Percentiles rank a stretch among this genome's conserved stretches.
These are phyloP conservation scores for Actinidia chinensis DNA, from an alignment of 179 eudicot genomes.

Conservation along the genomic window DNA sequence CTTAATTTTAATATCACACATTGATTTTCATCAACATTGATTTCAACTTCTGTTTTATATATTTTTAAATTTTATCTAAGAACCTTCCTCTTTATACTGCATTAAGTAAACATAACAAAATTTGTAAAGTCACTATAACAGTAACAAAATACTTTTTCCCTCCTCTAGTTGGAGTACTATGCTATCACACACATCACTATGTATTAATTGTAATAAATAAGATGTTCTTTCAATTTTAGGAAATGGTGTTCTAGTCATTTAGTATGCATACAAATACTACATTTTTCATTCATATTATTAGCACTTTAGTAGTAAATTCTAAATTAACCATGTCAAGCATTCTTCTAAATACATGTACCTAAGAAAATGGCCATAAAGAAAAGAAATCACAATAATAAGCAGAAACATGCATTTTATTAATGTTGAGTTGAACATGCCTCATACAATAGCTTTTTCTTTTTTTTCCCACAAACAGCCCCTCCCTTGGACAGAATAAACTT, in stretches of 20 bases:
- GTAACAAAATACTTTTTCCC: neutral
- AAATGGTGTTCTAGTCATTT: neutral
- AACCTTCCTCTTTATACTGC: neutral
- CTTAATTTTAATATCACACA: neutral
- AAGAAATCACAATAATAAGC: neutral
- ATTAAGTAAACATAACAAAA: neutral
- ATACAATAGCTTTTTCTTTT: too few relatives aligned
- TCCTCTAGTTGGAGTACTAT: neutral
- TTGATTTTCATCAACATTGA: too few relatives aligned
- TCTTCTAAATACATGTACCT: too few relatives aligned
- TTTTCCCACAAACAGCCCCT: neutral
- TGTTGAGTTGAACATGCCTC: neutral
- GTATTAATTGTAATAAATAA: neutral
- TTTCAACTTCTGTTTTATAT: neutral
- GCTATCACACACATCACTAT: constrained; percentile 12
- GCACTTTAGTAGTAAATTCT: too few relatives aligned
- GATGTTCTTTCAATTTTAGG: neutral
- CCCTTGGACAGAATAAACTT: neutral
- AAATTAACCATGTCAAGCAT: too few relatives aligned
- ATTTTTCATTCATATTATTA: neutral
- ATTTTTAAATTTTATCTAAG: neutral
- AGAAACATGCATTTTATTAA: neutral
- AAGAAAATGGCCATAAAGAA: neutral
- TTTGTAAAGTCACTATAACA: neutral
- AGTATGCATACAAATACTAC: neutral